Base-by-base conservation (phyloP, 2,329 filamentous ascomycete genomes). In the Aureobasidium sp. region DNA sequence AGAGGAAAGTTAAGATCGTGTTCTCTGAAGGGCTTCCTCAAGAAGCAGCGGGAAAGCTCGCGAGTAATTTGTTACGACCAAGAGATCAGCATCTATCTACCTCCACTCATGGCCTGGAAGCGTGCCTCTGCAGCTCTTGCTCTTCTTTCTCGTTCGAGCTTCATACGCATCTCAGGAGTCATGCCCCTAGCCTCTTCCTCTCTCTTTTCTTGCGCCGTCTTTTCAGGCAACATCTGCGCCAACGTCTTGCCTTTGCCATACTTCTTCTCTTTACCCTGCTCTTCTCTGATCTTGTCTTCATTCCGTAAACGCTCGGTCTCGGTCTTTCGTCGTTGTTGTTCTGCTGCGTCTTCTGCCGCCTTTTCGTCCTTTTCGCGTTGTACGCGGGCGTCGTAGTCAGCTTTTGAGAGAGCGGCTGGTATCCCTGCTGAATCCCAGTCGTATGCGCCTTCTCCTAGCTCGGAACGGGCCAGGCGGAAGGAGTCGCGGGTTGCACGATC, bases 111-210 rank as follows among this genome's bases (percentile, higher is more conserved):
- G 17, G 50, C 50, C 50, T 54, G 42, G 50, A 58, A 58, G 27
- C 54, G 37, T n/a, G 93, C 92, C 75, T 97, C 94, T 0, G 92
- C 93, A 9, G 94, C 94, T 68, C 93, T 85, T 4, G 94, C 94
- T 70, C 93, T 87, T 68, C 91, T 81, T 76, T 99, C 94, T 67
- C 94, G 81, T 73, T 97, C 94, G 60, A 97, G 74, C 71, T 83
- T 85, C 82, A 86, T 84, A 72, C 86, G 84, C 84, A 94, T 92
- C 76, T 97, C 93, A 0, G 90, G 86, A 45, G 90, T 95, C 77
- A 97, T 79, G 0, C 93, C 92, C 65, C 90, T 84, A 53, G 83
- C 82, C 73, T 97, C 91, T 70, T 95, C 91, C 70, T 93, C 89
- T 65, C 91, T 82, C 70, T 83, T 85, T 72, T 97, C 90, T 68